Base-by-base conservation (phyloP, 1,284 basidiomycete genomes). In the Schizopora paradoxa region DNA sequence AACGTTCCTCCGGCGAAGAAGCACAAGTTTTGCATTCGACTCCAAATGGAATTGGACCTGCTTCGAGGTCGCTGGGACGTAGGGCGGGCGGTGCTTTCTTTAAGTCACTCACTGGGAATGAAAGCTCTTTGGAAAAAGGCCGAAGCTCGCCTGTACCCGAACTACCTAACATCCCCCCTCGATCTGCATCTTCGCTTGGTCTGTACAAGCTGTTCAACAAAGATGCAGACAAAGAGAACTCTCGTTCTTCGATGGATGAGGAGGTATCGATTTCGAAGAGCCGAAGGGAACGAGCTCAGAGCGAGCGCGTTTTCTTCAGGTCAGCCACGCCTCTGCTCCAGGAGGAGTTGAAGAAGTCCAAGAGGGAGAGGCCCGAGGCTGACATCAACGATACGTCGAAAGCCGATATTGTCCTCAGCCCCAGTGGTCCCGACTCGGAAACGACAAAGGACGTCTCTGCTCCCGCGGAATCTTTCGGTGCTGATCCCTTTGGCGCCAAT, bases 401-500 rank as follows among this genome's bases (percentile, higher is more conserved):
- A 2, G 53, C 65, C 6, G 68, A 72, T 4, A 58, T 80, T 6
- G 64, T 76, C 7, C 29, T 33, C 6, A 26, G 35, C n/a, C 29
- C 36, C 11, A 34, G 21, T 16, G 33, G 22, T 21, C 28, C 21
- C 11, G 43, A 49, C 21, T 25, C 21, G 7, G n/a, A n/a, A n/a
- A n/a, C n/a, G n/a, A n/a, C n/a, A n/a, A 31, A 31, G 28, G 40
- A 48, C 7, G 76, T 79, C 53, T n/a, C n/a, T n/a, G n/a, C n/a
- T n/a, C n/a, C n/a, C n/a, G n/a, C n/a, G n/a, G n/a, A n/a, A n/a
- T n/a, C n/a, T n/a, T n/a, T n/a, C n/a, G n/a, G n/a, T n/a, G 79
- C 81, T 5, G 84, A 87, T 56, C 84, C 84, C 0, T 86, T 87
- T 64, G 74, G 75, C 22, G 76, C 75, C 2, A 67, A 84, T 54